Base-by-base conservation (phyloP, 768 basidiomycete species). In the Exidia glandulosa region DNA sequence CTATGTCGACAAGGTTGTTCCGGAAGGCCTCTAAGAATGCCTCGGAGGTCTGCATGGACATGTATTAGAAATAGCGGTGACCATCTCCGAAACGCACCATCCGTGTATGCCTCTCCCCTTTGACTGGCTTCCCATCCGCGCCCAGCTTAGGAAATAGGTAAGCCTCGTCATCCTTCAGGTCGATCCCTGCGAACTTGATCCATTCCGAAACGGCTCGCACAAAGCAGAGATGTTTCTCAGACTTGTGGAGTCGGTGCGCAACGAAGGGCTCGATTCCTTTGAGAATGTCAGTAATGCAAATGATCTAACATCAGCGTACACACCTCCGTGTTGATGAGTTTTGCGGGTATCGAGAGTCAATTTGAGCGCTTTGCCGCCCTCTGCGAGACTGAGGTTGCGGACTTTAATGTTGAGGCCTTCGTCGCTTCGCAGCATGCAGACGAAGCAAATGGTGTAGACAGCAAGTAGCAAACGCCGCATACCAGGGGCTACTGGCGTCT, bases 1-100 rank as follows among this genome's bases (percentile, higher is more conserved):
- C 57, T 29, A 79, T 67, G 58, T 79, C 77, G 4, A 74, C 60
- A 1, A 79, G 66, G 58, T 77, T 76, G 61, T 75, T 73, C 1
- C 72, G 65, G 45, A 78, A 76, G 19, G 70, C 61, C 50, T 75
- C 69, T 0, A 79, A 67, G 56, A 76, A 75, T 31, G 70, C 64
- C 47, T 76, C 71, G 0, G 72, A 65, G 1, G 69, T 71, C 74
- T 77, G 59, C 29, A 56, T 36, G 36, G 12, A 36, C 19, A 36
- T 9, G 36, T 36, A 36, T 10, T 36, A 36, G 36, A 36, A n/a
- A n/a, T n/a, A n/a, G n/a, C n/a, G n/a, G n/a, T n/a, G n/a, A n/a
- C n/a, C n/a, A n/a, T n/a, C n/a, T n/a, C n/a, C n/a, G n/a, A n/a
- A n/a, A n/a, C n/a, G n/a, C n/a, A n/a, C n/a, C n/a, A n/a, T n/a